Conservation (phyloP, 768 basidiomycete species). For the Pleurotus platypus region DNA sequence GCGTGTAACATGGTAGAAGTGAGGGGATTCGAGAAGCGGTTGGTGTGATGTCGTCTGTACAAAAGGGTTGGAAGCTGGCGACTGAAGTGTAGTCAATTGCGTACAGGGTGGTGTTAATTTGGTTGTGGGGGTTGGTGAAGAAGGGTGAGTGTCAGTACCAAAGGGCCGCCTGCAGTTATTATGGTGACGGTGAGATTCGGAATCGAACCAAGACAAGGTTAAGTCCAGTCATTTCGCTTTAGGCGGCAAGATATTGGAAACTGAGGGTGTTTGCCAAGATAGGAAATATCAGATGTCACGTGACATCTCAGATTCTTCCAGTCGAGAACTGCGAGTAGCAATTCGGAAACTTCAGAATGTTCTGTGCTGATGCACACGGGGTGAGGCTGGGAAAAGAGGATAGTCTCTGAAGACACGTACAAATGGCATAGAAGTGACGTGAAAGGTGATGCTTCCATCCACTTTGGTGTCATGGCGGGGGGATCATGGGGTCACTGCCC, state of each 20-base stretch:
- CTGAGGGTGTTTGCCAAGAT: constrained; percentile 22
- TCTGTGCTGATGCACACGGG: too few species aligned
- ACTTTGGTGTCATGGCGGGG: constrained; percentile 5
- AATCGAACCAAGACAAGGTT: background rate
- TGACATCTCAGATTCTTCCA: constrained; percentile 5
- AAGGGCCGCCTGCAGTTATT: background rate
- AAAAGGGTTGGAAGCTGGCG: background rate
- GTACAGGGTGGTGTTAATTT: background rate
- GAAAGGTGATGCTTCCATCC: constrained; percentile 8
- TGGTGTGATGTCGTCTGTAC: background rate
- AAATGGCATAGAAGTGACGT: constrained; percentile 9
- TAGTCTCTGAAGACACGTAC: background rate
- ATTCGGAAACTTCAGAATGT: too few species aligned
- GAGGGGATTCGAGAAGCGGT: constrained; percentile 17
- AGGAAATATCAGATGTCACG: constrained; percentile 22
- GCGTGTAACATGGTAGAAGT: constrained; percentile 21
- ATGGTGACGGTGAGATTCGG: constrained; percentile 5
- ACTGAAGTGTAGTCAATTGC: background rate
- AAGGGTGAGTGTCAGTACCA: background rate
- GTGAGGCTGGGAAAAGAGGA: too few species aligned
- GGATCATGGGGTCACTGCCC: constrained; percentile 13
- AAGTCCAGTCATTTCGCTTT: background rate
- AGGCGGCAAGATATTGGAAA: constrained; percentile 24
- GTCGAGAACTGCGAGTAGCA: too few species aligned
- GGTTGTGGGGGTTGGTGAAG: background rate